Evolutionary conservation across 805 yeast species (phyloP), one percentile per base, ranked within the genome.

Genomic region (Metschnikowia sp.): DNA sequence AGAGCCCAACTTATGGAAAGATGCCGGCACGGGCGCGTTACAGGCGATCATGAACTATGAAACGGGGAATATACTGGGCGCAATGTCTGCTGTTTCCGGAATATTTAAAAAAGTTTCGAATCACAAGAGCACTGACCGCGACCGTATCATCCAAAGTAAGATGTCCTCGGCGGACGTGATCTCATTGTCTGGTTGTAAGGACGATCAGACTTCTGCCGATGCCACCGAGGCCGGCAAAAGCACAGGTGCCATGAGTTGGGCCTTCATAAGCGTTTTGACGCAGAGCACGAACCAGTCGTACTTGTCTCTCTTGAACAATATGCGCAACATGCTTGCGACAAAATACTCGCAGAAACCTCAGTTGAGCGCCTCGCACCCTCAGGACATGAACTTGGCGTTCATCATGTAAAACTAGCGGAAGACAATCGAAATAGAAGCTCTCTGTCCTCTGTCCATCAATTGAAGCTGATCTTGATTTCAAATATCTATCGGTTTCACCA

Each of bases 201-300:
- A 88, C 65, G 75, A 79, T 44, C 96, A 88, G 66, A 88, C 96
- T 9, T 58, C 64, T 47, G 96, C 96, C 7, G 96, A 88, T 64
- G 86, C 96, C 0, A 72, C 70, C 18, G 88, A 84, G 60, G 82
- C 79, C 34, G 90, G 91, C 28, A 68, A 65, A 10, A 78, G 82
- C 36, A 86, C 94, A 0, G 96, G 96, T 48, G 96, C 96, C 4
- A 84, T 88, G 87, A 83, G 90, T 22, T 86, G 81, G 68, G 84
- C 95, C 1, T 86, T 88, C 58, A 73, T 86, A 39, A 72, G 75
- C 50, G 91, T 86, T 8, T 66, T 88, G 71, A 57, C 68, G 26
- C 69, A 74, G 41, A 79, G 81, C 58, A 83, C 87, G 8, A 75
- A 77, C 55, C 94, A 86, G 66, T 75, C 84, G 18, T 88, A 84